phyloP scores from a whole-genome alignment of 805 yeast species.

The Helenozyma baotianmanensis region DNA sequence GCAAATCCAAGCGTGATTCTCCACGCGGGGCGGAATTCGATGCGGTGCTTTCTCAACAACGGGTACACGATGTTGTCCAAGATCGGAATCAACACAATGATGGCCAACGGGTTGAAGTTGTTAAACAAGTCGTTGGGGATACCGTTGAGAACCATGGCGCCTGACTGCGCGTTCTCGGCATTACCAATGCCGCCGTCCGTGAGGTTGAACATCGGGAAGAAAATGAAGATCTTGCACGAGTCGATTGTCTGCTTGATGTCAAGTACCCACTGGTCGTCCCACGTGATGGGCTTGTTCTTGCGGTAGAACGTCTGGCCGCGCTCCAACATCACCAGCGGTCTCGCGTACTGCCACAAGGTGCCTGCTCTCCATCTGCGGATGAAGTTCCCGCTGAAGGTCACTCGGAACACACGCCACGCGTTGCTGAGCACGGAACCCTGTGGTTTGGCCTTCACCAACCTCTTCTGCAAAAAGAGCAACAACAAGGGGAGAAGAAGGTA shows the following conservation, averaged over 20 bases:
- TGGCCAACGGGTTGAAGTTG: conserved; percentile 52
- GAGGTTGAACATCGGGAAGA: conserved; percentile 34
- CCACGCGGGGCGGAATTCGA: conserved; percentile 28
- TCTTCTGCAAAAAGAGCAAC: conserved; percentile 20
- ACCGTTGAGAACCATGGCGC: conserved; percentile 47
- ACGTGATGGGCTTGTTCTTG: conserved; percentile 19
- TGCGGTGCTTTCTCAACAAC: conserved; percentile 34
- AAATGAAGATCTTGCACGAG: conserved; percentile 44
- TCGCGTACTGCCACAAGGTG: conserved; percentile 47
- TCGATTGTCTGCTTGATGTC: conserved; percentile 42
- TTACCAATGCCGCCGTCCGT: conserved; percentile 49
- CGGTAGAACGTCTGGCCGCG: conserved; percentile 36
- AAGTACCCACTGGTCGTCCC: conserved; percentile 44
- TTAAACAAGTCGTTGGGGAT: conserved; percentile 55
- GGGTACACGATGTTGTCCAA: conserved; percentile 49
- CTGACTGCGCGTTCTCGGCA: conserved; percentile 49
- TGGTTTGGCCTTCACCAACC: conserved; percentile 29
- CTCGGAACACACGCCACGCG: conserved; percentile 36
- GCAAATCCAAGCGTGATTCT: conserved; percentile 46
- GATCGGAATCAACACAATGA: conserved; percentile 48
- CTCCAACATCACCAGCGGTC: conserved; percentile 38
- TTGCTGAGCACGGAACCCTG: conserved; percentile 46
- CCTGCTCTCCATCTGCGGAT: conserved; percentile 35
- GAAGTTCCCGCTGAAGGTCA: conserved; percentile 41
- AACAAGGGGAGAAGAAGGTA: conserved; percentile 26